phyloP scores from a whole-genome alignment of 2,329 filamentous ascomycete genomes.

The Xylariaceae sp. region DNA sequence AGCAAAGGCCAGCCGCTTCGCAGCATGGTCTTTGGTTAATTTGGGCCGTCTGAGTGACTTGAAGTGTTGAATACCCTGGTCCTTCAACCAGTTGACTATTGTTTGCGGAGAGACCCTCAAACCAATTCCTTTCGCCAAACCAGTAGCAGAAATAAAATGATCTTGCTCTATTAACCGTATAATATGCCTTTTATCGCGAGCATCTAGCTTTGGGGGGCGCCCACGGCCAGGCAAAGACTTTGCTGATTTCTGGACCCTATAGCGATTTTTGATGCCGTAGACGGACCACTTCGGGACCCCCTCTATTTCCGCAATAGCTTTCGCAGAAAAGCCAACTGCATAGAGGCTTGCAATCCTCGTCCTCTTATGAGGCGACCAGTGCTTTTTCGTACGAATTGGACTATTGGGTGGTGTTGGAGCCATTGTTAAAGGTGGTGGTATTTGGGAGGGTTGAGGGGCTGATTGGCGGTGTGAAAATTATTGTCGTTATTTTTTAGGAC shows the following conservation, averaged over 20 bases:
- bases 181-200: neutral
- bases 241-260: neutral
- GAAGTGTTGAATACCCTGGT: neutral
- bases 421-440: too few species aligned
- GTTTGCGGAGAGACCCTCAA: neutral
- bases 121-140: neutral
- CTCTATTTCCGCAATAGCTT: neutral
- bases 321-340: neutral
- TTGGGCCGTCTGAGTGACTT: neutral
- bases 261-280: neutral
- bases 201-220: neutral
- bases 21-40: neutral
- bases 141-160: neutral
- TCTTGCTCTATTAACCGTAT: neutral
- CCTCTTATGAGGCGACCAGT: constrained; percentile 6
- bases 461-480: too few species aligned
- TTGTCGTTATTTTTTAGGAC: too few species aligned
- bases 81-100: neutral
- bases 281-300: neutral
- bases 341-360: neutral
- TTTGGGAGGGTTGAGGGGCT: too few species aligned
- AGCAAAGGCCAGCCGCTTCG: neutral
- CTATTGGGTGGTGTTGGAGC: too few species aligned
- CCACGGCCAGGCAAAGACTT: neutral
- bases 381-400: neutral